Percentiles rank a stretch among this genome's conserved stretches.
These are phyloP conservation scores for Aurantiochytrium sp. DNA, from an alignment of 108 stramenopile species.

Conservation along the genomic window DNA sequence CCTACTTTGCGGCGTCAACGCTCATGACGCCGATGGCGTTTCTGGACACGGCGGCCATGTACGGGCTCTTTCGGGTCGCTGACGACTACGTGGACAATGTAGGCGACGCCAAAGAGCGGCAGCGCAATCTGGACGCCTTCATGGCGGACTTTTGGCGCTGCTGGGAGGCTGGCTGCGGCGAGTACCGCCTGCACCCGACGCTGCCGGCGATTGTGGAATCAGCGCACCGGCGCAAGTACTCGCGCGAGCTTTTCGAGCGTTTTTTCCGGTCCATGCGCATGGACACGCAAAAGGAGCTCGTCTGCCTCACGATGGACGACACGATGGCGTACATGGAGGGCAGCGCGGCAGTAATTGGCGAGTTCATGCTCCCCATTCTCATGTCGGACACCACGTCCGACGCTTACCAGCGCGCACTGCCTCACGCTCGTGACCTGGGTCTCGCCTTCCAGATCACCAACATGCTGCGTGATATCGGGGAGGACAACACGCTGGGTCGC, in stretches of 20 bases:
- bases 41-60: slow-evolving; percentile 22
- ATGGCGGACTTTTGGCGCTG: slow-evolving; percentile 12
- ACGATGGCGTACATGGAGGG: slow-evolving; percentile 29
- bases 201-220: background rate
- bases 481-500: slow-evolving; percentile 84
- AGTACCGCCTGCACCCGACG: background rate
- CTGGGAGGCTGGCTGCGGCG: background rate
- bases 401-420: background rate
- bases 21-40: background rate
- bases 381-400: background rate
- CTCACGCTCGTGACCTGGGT: slow-evolving; percentile 56
- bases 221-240: background rate
- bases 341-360: slow-evolving; percentile 8
- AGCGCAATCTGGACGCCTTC: slow-evolving; percentile 5
- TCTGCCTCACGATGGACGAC: slow-evolving; percentile 1
- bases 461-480: slow-evolving; percentile 93
- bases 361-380: slow-evolving; percentile 27
- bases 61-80: background rate
- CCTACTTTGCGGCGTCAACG: slow-evolving; percentile 11
- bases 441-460: slow-evolving; percentile 97
- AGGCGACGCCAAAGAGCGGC: background rate
- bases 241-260: background rate
- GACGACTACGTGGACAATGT: slow-evolving; percentile 12
- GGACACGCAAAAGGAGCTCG: background rate
- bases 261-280: slow-evolving; percentile 26